Evolutionary conservation across 257 asterid species (phyloP).

Genomic region (Solanum corneliomulleri): DNA sequence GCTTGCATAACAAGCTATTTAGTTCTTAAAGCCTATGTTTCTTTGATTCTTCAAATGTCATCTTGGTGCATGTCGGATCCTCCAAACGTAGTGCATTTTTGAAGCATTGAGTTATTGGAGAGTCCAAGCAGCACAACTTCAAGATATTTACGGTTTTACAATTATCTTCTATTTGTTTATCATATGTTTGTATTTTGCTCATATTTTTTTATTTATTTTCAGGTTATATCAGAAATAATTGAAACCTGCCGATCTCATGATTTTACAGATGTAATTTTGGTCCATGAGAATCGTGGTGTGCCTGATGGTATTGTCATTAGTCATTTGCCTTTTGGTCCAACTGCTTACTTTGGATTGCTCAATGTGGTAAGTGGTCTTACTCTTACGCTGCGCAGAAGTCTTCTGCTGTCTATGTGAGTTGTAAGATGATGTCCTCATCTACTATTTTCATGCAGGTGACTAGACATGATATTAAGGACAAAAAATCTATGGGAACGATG

Average conservation of each 20-base stretch:
- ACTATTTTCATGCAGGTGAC: constrained; percentile 51
- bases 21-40: not conserved
- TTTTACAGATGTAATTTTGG: constrained; percentile 80
- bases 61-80: not conserved
- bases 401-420: not conserved
- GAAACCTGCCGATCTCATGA: constrained; percentile 89
- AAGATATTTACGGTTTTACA: not conserved
- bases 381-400: not conserved
- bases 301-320: constrained; percentile 82
- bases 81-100: not conserved
- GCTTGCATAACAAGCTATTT: not conserved
- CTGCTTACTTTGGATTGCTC: constrained; percentile 83
- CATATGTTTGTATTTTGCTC: not conserved
- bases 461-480: constrained; percentile 18
- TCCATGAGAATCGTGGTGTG: constrained; percentile 93
- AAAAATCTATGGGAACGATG: constrained; percentile 1
- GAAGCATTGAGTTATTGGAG: not conserved
- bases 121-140: not conserved
- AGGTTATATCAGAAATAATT: constrained; percentile 86
- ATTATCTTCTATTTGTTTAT: not conserved
- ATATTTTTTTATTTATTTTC: not conserved
- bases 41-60: not conserved
- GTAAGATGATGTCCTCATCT: not conserved
- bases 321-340: constrained; percentile 96
- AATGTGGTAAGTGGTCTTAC: constrained; percentile 65